A percentile compares a stretch with the other conserved stretches of the same genome.
Evolutionary conservation across 768 basidiomycete genomes (phyloP).

Genomic region (Lactifluus subvellereus): DNA sequence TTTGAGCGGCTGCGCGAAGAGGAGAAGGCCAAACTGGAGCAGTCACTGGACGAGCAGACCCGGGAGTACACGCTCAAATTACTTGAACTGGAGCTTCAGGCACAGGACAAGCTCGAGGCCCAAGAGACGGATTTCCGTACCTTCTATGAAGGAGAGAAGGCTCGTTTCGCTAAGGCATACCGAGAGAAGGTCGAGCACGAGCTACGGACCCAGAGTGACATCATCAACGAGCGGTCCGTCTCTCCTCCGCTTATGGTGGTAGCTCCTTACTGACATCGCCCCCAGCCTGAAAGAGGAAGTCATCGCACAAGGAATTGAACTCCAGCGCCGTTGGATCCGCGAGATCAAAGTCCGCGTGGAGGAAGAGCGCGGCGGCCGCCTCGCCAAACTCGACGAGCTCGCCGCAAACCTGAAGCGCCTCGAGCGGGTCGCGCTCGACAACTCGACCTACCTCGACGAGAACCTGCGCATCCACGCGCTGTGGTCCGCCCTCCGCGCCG

Average conservation of each 20-base stretch:
- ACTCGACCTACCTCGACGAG: slow-evolving; percentile 85
- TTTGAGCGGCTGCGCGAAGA: slow-evolving; percentile 77
- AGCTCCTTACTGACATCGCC: background rate
- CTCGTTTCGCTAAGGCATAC: slow-evolving; percentile 67
- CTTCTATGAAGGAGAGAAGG: slow-evolving; percentile 73
- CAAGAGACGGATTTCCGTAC: slow-evolving; percentile 85
- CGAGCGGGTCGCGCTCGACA: slow-evolving; percentile 87
- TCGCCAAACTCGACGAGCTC: slow-evolving; percentile 92
- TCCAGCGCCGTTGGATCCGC: slow-evolving; percentile 93
- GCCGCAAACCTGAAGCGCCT: slow-evolving; percentile 85
- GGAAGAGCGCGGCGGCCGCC: slow-evolving; percentile 90
- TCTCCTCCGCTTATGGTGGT: background rate
- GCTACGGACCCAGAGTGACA: slow-evolving; percentile 78
- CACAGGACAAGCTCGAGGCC: slow-evolving; percentile 76
- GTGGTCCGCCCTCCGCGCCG: slow-evolving; percentile 87
- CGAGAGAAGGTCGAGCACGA: slow-evolving; percentile 83
- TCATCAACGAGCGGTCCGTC: slow-evolving; percentile 88
- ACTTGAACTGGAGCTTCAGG: slow-evolving; percentile 77
- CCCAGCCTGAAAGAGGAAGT: slow-evolving; percentile 87
- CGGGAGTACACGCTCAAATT: slow-evolving; percentile 77
- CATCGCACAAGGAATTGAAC: slow-evolving; percentile 92
- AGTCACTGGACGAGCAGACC: slow-evolving; percentile 73
- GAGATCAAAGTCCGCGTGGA: slow-evolving; percentile 96
- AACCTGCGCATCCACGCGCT: slow-evolving; percentile 88
- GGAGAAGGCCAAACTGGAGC: slow-evolving; percentile 62